Evolutionary conservation across 768 basidiomycete genomes (phyloP).

Genomic region (Panaeolus papilionaceus): DNA sequence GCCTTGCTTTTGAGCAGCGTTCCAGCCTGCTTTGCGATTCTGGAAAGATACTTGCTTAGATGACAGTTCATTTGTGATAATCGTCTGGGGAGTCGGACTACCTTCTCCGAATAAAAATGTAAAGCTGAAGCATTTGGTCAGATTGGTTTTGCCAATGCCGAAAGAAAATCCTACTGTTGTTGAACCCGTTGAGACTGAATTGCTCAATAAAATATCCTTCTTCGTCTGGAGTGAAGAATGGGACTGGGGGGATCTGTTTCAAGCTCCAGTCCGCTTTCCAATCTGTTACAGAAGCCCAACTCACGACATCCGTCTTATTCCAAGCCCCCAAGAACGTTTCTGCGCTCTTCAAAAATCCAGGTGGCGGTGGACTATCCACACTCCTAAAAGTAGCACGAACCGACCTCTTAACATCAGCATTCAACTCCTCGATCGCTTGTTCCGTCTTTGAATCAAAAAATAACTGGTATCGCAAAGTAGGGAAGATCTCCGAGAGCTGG

Average conservation of each 20-base stretch:
- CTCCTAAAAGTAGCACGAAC: constrained; percentile 62
- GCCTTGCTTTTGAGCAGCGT: constrained; percentile 47
- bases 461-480: constrained; percentile 66
- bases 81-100: constrained; percentile 24
- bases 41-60: constrained; percentile 23
- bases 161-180: constrained; percentile 54
- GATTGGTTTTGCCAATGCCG: not conserved
- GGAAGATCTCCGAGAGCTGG: constrained; percentile 45
- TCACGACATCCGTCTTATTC: constrained; percentile 49
- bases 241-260: constrained; percentile 60
- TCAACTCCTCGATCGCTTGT: constrained; percentile 57
- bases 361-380: constrained; percentile 60
- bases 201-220: constrained; percentile 77
- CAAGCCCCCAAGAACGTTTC: constrained; percentile 62
- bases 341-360: constrained; percentile 53
- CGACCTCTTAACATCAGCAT: constrained; percentile 59
- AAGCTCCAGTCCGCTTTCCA: not conserved
- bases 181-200: constrained; percentile 62
- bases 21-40: constrained; percentile 50
- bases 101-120: constrained; percentile 67
- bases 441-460: constrained; percentile 61
- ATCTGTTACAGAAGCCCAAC: not conserved
- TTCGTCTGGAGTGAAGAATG: constrained; percentile 64
- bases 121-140: constrained; percentile 48
- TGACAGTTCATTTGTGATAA: no score